A percentile compares a stretch with the other conserved stretches of the same genome.
phyloP scores from a whole-genome alignment of 257 asterid species.

The Jacaranda copaia region DNA sequence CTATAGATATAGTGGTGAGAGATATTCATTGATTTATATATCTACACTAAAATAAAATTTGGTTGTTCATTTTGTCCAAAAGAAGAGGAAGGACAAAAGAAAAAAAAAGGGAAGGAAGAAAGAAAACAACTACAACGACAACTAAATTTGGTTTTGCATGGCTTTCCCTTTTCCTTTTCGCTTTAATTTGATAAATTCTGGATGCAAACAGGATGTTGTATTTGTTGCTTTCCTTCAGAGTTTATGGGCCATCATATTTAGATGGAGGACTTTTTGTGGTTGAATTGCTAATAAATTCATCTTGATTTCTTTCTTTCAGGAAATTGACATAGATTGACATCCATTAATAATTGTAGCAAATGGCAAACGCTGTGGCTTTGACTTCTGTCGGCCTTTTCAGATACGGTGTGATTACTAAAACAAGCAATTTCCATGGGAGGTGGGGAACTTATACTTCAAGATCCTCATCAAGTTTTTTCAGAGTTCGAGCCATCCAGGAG shows the following conservation, averaged over 20 bases:
- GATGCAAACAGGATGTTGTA: neutral
- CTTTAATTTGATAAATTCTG: neutral
- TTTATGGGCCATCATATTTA: neutral
- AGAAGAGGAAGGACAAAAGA: no score
- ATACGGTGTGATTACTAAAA: slow-evolving; percentile 37
- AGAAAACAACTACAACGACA: neutral
- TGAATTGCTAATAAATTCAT: neutral
- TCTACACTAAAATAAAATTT: no score
- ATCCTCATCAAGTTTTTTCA: slow-evolving; percentile 44
- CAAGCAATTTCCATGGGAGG: slow-evolving; percentile 25
- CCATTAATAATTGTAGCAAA: slow-evolving; percentile 25
- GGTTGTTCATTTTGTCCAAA: no score
- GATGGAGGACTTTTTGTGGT: slow-evolving; percentile 6
- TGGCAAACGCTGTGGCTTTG: slow-evolving; percentile 53
- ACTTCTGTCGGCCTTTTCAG: slow-evolving; percentile 48
- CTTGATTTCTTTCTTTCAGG: slow-evolving; percentile 27
- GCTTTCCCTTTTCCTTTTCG: neutral
- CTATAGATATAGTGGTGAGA: neutral
- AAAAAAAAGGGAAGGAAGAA: no score
- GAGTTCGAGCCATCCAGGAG: slow-evolving; percentile 75
- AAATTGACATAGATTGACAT: neutral
- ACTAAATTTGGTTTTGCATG: neutral
- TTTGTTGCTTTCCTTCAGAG: neutral
- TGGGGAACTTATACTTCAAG: slow-evolving; percentile 37
- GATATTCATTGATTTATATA: neutral